Percentiles rank a stretch among this genome's conserved stretches.
Evolutionary conservation across 768 basidiomycete species (phyloP).

Genomic region (Pleurotus salmoneostramineus): DNA sequence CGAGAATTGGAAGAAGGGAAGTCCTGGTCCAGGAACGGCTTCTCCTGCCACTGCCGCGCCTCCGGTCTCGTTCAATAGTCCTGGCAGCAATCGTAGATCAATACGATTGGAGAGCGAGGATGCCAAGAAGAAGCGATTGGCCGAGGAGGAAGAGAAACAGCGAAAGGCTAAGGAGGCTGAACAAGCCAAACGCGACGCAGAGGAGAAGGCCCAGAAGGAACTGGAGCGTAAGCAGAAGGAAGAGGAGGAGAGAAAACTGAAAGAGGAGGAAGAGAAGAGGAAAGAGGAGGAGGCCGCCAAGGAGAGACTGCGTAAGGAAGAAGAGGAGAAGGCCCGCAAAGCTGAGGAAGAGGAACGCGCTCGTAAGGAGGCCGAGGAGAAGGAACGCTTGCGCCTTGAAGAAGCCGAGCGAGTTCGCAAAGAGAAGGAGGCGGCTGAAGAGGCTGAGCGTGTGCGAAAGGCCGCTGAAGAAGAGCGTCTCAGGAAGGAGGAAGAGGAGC

Average conservation of each 20-base stretch:
- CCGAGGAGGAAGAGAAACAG: constrained; percentile 36
- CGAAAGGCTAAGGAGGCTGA: constrained; percentile 25
- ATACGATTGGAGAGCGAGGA: constrained; percentile 67
- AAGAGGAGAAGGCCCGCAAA: constrained; percentile 33
- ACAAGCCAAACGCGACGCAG: constrained; percentile 16
- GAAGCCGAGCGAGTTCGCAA: constrained; percentile 24
- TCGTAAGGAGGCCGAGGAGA: constrained; percentile 38
- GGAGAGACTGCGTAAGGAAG: constrained; percentile 31
- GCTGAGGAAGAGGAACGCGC: constrained; percentile 39
- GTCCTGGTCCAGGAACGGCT: constrained; percentile 35
- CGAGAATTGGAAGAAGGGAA: constrained; percentile 46
- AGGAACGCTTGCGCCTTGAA: constrained; percentile 32
- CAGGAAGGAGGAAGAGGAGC: constrained; percentile 50
- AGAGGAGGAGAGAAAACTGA: constrained; percentile 28
- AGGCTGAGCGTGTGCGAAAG: constrained; percentile 19
- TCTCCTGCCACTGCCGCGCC: constrained; percentile 25
- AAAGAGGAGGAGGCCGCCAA: constrained; percentile 44
- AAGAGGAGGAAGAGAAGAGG: constrained; percentile 34
- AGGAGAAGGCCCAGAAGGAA: constrained; percentile 33
- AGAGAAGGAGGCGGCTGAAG: constrained; percentile 28
- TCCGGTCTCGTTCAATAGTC: constrained; percentile 22
- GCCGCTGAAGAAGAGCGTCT: constrained; percentile 35
- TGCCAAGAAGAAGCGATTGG: constrained; percentile 42
- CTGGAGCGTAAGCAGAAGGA: constrained; percentile 33
- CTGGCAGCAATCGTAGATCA: constrained; percentile 27